A percentile compares a stretch with the other conserved stretches of the same genome.
These are phyloP conservation scores for Gymnopilus junonius DNA, from an alignment of 768 basidiomycete genomes.

Conservation along the genomic window DNA sequence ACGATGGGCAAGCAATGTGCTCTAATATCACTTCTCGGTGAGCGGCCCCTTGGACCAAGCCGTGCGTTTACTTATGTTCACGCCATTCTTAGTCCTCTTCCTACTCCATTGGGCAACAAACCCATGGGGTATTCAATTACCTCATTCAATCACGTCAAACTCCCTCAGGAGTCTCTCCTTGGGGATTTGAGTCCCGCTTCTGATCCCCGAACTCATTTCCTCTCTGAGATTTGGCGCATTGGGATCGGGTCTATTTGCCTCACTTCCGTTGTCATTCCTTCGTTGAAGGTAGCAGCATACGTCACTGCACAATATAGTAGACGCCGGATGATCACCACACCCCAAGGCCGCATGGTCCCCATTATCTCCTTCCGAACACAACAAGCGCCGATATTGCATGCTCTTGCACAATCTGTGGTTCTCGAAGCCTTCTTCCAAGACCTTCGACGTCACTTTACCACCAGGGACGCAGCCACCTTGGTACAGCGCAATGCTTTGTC, in stretches of 20 bases:
- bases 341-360: slow-evolving; percentile 2
- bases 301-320: slow-evolving; percentile 10
- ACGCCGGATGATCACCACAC: slow-evolving; percentile 2
- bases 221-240: slow-evolving; percentile 14
- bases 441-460: not conserved
- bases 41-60: not conserved
- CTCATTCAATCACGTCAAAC: slow-evolving; percentile 8
- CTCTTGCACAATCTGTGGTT: slow-evolving; percentile 7
- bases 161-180: slow-evolving; percentile 3
- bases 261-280: slow-evolving; percentile 1
- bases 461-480: not conserved
- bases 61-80: not conserved
- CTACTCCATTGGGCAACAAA: slow-evolving; percentile 1
- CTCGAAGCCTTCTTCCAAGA: slow-evolving; percentile 5
- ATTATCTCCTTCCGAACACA: slow-evolving; percentile 17
- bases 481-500: slow-evolving; percentile 6
- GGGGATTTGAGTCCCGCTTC: not conserved
- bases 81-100: slow-evolving; percentile 2
- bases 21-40: slow-evolving; percentile 9
- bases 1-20: slow-evolving; percentile 11
- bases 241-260: slow-evolving; percentile 10
- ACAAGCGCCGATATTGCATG: slow-evolving; percentile 12
- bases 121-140: slow-evolving; percentile 8
- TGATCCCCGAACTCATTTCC: slow-evolving; percentile 6
- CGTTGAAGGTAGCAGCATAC: slow-evolving; percentile 9